Percentiles rank a stretch among this genome's conserved stretches.
These are phyloP conservation scores for Phytophthora cactorum DNA, from an alignment of 352 stramenopile species.

Conservation along the genomic window DNA sequence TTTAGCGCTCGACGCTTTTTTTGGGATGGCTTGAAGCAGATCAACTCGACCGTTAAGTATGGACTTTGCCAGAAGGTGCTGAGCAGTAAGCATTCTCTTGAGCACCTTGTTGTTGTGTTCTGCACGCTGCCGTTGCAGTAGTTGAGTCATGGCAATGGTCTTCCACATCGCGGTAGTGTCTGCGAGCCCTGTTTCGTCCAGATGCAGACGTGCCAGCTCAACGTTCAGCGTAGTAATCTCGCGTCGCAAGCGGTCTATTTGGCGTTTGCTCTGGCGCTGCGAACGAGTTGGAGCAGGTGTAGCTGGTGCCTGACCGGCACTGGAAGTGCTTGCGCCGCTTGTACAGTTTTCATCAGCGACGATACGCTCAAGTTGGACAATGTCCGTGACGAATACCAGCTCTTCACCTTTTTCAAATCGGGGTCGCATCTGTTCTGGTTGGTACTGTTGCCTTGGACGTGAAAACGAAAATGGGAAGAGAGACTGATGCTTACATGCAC, in stretches of 20 bases:
- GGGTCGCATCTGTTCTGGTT: too few relatives aligned
- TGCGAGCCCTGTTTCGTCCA: not conserved
- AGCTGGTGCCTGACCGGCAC: too few relatives aligned
- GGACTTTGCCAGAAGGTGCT: conserved; percentile 7
- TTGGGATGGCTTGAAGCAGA: not conserved
- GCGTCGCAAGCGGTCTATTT: not conserved
- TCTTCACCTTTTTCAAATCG: too few relatives aligned
- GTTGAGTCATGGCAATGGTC: not conserved
- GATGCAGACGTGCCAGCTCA: not conserved
- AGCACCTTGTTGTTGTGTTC: conserved; percentile 13
- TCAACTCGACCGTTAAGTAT: conserved; percentile 9
- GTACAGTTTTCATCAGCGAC: too few relatives aligned
- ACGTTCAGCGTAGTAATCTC: not conserved
- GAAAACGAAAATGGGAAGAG: not conserved
- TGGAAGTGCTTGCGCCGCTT: too few relatives aligned
- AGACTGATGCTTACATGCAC: too few relatives aligned
- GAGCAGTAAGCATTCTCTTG: conserved; percentile 11
- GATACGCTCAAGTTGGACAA: too few relatives aligned
- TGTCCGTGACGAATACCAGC: too few relatives aligned
- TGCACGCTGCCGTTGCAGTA: conserved; percentile 3
- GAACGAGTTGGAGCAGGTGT: not conserved
- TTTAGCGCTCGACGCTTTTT: too few relatives aligned
- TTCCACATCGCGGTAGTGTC: not conserved
- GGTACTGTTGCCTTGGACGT: too few relatives aligned
- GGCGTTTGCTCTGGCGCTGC: not conserved